Base-by-base conservation (phyloP, 1,139 yeast species). In the Arxiozyma telluris region DNA sequence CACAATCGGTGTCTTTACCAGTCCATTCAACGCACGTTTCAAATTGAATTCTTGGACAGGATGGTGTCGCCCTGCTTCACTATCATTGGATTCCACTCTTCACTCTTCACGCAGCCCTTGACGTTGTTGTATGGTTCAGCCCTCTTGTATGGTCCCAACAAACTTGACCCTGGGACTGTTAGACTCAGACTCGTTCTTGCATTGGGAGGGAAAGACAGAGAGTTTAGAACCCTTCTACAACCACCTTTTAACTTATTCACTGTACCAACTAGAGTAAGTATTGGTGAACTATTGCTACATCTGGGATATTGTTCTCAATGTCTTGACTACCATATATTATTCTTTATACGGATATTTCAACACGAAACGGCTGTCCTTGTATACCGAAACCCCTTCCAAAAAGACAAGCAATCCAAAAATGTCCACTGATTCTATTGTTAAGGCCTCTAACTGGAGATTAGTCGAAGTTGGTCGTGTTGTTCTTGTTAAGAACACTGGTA, bases 401-500 rank as follows among this genome's bases (percentile, higher is more conserved):
- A 46, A 46, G 49, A 60, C 57, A 46, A 34, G 27, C 51, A 43
- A 49, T 59, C 56, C 55, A 64, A 68, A 65, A 65, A 82, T 80
- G 85, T 79, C 86, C 72, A 54, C 58, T 52, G 80, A 79, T 73
- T 74, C 96, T 76, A 80, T 87, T 75, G 94, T 91, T 78, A 87
- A 87, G 82, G 87, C 96, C 77, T 82, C 96, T 78, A 88, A 87
- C 91, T 91, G 97, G 98, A 89, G 97, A 87, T 85, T 82, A 76
- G 98, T 94, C 76, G 96, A 93, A 83, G 87, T 91, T 74, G 99
- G 99, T 77, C 96, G 98, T 82, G 89, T 94, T 75, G 96, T 91
- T 78, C 86, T 91, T 75, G 76, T 93, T 76, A 78, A 83, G 83
- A 80, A 83, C 80, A 74, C 81, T 62, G 88, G 88, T 72, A 86